These are phyloP conservation scores for Rhododendron williamsianum DNA, from an alignment of 148 eudicot genomes.

Conservation along the genomic window DNA sequence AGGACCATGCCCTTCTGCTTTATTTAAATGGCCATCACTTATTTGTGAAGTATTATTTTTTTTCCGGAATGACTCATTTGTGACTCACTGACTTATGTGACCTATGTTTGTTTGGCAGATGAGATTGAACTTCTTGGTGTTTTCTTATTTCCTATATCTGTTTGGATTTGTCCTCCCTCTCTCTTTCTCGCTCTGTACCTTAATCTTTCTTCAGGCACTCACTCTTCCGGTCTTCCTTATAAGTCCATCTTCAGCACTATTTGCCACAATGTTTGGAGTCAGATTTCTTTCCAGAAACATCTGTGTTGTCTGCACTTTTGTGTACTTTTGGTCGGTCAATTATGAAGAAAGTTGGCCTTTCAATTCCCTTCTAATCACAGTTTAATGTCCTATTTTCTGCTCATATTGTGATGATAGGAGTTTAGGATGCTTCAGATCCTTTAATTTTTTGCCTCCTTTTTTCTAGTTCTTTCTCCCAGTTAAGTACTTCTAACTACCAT, in stretches of 20 bases:
- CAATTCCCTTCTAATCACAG: not conserved
- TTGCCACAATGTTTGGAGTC: not conserved
- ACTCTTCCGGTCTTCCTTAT: not conserved
- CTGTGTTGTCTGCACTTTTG: not conserved
- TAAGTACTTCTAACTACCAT: not conserved
- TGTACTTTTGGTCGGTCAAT: not conserved
- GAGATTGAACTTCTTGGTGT: not conserved
- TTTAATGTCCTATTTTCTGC: not conserved
- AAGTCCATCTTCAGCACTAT: not conserved
- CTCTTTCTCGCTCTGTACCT: not conserved
- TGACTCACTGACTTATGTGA: not conserved
- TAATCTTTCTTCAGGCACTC: not conserved
- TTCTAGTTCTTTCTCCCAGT: not conserved
- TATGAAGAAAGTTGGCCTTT: not conserved
- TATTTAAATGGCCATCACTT: not conserved
- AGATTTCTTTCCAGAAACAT: not conserved
- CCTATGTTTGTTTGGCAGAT: not conserved
- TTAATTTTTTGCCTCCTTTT: not conserved
- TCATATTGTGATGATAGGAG: not conserved
- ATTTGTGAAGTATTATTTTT: not conserved
- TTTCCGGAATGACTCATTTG: not conserved
- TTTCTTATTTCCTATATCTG: not conserved
- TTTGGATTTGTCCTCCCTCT: not conserved
- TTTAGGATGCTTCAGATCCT: not conserved
- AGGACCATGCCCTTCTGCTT: not conserved